Conservation (phyloP, 2,329 filamentous ascomycete species). For the Podosphaera xanthii region DNA sequence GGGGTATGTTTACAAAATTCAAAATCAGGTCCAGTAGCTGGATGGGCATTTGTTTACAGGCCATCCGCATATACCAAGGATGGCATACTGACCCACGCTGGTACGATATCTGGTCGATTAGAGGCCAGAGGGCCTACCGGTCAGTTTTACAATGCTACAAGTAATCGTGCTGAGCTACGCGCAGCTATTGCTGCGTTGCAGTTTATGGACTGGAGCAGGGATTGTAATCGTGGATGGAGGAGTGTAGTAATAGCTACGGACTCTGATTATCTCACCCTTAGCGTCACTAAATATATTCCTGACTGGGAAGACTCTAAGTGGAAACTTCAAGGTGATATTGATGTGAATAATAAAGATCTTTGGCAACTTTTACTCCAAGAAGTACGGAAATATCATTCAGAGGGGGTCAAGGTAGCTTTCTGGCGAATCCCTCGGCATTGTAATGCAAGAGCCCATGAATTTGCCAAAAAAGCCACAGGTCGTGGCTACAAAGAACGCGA, state of each 20-base stretch:
- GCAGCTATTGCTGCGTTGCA: conserved; percentile 27
- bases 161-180: conserved; percentile 31
- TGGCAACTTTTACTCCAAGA: conserved; percentile 26
- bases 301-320: conserved; percentile 24
- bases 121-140: conserved; percentile 23
- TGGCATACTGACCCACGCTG: conserved; percentile 2
- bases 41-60: conserved; percentile 19
- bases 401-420: conserved; percentile 20
- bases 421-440: conserved; percentile 24
- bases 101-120: conserved; percentile 16
- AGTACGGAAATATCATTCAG: conserved; percentile 14
- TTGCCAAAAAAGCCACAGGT: not conserved
- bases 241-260: conserved; percentile 29
- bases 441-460: conserved; percentile 21
- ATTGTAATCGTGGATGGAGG: conserved; percentile 18
- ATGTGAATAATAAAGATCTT: conserved; percentile 27
- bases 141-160: conserved; percentile 19
- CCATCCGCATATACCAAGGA: conserved; percentile 6
- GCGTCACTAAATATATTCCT: conserved; percentile 21
- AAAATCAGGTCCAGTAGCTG: conserved; percentile 16
- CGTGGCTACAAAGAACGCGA: not conserved
- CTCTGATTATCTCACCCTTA: conserved; percentile 26
- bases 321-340: conserved; percentile 16
- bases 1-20: conserved; percentile 24
- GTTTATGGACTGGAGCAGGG: conserved; percentile 20